A percentile compares a stretch with the other conserved stretches of the same genome.
These are phyloP conservation scores for Thalassia testudinum DNA, from an alignment of 116 monocot genomes.

Conservation along the genomic window DNA sequence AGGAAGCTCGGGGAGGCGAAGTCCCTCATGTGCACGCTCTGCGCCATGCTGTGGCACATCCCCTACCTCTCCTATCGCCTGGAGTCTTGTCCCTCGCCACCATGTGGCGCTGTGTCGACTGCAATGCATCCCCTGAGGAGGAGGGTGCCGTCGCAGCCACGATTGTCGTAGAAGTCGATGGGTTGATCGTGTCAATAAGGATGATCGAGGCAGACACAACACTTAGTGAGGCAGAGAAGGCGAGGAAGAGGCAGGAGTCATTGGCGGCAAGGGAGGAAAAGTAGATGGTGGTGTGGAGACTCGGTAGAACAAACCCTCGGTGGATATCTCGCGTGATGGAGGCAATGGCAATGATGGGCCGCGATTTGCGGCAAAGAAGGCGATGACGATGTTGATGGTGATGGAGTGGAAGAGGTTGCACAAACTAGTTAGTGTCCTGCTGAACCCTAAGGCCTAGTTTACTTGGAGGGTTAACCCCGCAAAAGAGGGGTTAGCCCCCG, in stretches of 20 bases:
- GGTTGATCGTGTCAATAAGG: slow-evolving; percentile 42
- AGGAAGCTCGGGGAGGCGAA: slow-evolving; percentile 28
- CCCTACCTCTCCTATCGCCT: slow-evolving; percentile 51
- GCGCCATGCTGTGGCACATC: slow-evolving; percentile 86
- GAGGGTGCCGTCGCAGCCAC: not conserved
- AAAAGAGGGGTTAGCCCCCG: no score
- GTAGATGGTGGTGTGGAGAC: slow-evolving; percentile 9
- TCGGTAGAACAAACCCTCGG: no score
- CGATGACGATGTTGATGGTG: no score
- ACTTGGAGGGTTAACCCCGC: no score
- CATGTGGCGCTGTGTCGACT: slow-evolving; percentile 78
- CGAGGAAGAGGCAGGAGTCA: slow-evolving; percentile 56
- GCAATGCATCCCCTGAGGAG: slow-evolving; percentile 7
- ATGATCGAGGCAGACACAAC: slow-evolving; percentile 55
- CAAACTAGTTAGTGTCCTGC: no score
- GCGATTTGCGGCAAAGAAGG: no score
- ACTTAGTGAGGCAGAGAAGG: slow-evolving; percentile 68
- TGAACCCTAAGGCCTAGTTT: no score
- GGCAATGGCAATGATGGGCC: no score
- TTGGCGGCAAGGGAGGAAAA: slow-evolving; percentile 16
- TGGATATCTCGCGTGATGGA: no score
- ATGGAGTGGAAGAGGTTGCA: no score
- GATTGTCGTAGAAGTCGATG: not conserved
- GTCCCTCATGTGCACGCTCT: slow-evolving; percentile 43
- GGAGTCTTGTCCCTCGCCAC: slow-evolving; percentile 28